A percentile compares a stretch with the other conserved stretches of the same genome.
Conservation (phyloP, 176 grass and related monocot genomes). For the Miscanthus lutarioriparius region DNA sequence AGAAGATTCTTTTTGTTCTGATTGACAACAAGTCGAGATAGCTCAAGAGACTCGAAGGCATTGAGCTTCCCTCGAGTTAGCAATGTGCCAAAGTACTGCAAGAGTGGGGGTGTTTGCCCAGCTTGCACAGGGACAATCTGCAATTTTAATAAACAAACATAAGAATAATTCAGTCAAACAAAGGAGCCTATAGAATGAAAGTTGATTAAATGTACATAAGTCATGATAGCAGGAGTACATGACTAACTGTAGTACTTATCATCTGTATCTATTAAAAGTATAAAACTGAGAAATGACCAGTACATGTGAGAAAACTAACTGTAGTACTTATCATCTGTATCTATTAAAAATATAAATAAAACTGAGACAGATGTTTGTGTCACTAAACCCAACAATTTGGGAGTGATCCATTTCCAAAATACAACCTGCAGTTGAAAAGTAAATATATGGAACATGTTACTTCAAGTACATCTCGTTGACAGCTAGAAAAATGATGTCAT, state of each 20-base stretch:
- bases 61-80: slow-evolving; percentile 95
- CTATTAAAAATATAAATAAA: too few species aligned
- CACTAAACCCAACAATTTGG: slow-evolving; percentile 68
- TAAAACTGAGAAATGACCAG: neutral
- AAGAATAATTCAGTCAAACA: neutral
- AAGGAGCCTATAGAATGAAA: neutral
- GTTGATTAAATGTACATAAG: neutral
- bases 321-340: neutral
- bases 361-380: slow-evolving; percentile 85
- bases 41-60: slow-evolving; percentile 80
- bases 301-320: neutral
- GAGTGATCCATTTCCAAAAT: slow-evolving; percentile 99
- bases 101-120: slow-evolving; percentile 87
- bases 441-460: neutral
- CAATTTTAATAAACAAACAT: slow-evolving; percentile 32
- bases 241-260: neutral
- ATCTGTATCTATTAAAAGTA: neutral
- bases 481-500: neutral
- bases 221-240: neutral
- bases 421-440: slow-evolving; percentile 57
- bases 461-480: neutral
- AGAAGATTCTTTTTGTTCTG: slow-evolving; percentile 98
- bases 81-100: slow-evolving; percentile 88
- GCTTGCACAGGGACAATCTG: slow-evolving; percentile 91
- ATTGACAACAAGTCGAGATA: slow-evolving; percentile 95